Evolutionary conservation across 2,329 filamentous ascomycete species (phyloP), one percentile per base, ranked within the genome.

Genomic region (Orbilia ellipsospora): DNA sequence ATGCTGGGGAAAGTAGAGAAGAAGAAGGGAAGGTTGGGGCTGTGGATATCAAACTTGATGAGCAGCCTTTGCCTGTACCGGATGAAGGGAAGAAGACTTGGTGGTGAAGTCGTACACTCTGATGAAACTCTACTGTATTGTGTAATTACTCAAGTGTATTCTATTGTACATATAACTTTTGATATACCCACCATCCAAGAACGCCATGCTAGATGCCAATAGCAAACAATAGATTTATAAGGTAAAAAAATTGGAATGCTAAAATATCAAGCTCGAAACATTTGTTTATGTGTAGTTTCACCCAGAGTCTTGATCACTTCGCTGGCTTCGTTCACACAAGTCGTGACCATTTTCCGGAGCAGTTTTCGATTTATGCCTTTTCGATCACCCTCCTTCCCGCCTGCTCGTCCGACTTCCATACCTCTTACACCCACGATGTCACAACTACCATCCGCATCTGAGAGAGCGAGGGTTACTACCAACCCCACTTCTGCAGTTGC

Each of bases 401-500:
- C 73, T 36, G 60, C 73, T 12, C 73, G 52, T 23, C 73, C 73
- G 13, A 77, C 73, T 57, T 77, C 73, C 73, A 77, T 77, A 15
- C 73, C 56, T 44, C 73, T 68, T 13, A 77, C 61, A 6, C 73
- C 73, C 15, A 72, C 62, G 12, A 77, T 61, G 52, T 77, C 73
- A 28, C 73, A 70, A 18, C 55, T 62, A 2, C 73, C 73, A 10
- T 61, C 65, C 3, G 54, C 28, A 18, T 77, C 73, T 8, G 56
- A 51, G 28, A 77, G 40, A 8, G 88, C 88, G 40, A 96, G 87
- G 0, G 93, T 96, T 4, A 98, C 88, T 1, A 94, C 95, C 54
- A 98, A 85, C 2, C 95, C 92, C 12, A 90, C 89, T 80, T 98
- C 94, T 0, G 95, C 95, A 2, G 98, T 94, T 1, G 93, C 92